Evolutionary conservation across 106 monocot species (phyloP), one percentile per base, ranked within the genome.

Genomic region (Dioscorea alata): DNA sequence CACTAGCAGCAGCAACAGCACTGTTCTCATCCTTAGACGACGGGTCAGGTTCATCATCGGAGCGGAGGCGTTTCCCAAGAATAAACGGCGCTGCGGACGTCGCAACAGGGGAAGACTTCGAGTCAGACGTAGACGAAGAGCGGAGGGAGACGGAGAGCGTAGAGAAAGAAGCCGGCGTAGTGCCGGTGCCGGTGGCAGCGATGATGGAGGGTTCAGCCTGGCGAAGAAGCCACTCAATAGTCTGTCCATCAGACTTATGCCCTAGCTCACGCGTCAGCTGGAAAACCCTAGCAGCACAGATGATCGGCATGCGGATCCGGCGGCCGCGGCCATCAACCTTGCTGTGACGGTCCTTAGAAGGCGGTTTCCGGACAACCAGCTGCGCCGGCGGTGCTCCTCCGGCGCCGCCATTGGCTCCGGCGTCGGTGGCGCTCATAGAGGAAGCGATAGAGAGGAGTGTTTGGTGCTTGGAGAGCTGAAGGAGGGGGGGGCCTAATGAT

Each of bases 31-130:
- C 60, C 23, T 70, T 71, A 19, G 53, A 21, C 17, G 42, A 73
- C 35, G 13, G 18, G 32, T 62, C 64, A 5, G 23, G 8, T 59
- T 87, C 77, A 23, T 82, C 79, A 66, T 65, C 75, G 32, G 68
- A n/a, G 10, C 88, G 64, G 21, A 90, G 54, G 50, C 83, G 73
- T 73, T 83, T 86, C 13, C 83, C 82, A 34, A 83, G 75, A 65
- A 83, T 63, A 54, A 83, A 81, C 15, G 81, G 74, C 0, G 71
- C 16, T n/a, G 71, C 23, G 59, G 23, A 23, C 23, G 54, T 0
- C 15, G 19, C 5, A 15, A 54, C 15, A 4, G 9, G 19, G 15
- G 18, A 16, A 0, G 59, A 7, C 12, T 32, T 35, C 18, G 65
- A 65, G 49, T 12, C 19, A 42, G 49, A 49, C 22, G 23, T 24